phyloP scores from a whole-genome alignment of 2,329 filamentous ascomycete species.

The Diaporthe vexans region DNA sequence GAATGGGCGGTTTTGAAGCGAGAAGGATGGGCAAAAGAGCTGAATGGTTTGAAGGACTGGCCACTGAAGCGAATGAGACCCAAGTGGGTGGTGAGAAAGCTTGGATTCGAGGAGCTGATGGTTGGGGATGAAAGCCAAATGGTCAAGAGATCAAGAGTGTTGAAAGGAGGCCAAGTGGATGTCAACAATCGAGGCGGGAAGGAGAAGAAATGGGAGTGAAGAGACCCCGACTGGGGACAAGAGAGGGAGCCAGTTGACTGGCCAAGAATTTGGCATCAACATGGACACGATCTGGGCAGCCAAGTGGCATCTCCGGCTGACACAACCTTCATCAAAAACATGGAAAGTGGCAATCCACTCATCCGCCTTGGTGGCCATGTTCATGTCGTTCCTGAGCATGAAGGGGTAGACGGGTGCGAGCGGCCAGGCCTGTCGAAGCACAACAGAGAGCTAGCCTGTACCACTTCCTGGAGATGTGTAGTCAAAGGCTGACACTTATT shows the following conservation, averaged over 20 bases:
- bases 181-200: not conserved
- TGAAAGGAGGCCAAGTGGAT: not conserved
- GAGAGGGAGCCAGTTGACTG: not conserved
- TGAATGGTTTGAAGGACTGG: not conserved
- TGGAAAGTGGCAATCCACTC: not conserved
- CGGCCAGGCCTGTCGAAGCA: not conserved
- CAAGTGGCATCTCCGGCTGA: not conserved
- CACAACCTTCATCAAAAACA: not conserved
- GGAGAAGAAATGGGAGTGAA: not conserved
- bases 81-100: not conserved
- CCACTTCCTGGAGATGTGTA: not conserved
- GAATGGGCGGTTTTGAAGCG: too few relatives aligned
- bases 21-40: not conserved
- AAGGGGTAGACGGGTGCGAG: not conserved
- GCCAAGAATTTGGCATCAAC: not conserved
- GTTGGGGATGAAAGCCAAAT: not conserved
- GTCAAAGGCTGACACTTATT: slow-evolving; percentile 3
- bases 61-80: not conserved
- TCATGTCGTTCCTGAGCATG: not conserved
- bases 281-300: not conserved
- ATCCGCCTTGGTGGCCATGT: not conserved
- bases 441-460: not conserved
- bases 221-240: too few relatives aligned
- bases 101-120: too few relatives aligned
- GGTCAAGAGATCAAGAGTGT: not conserved